Base-by-base conservation (phyloP, 2,329 filamentous ascomycete genomes). In the Fusarium pininemorale region DNA sequence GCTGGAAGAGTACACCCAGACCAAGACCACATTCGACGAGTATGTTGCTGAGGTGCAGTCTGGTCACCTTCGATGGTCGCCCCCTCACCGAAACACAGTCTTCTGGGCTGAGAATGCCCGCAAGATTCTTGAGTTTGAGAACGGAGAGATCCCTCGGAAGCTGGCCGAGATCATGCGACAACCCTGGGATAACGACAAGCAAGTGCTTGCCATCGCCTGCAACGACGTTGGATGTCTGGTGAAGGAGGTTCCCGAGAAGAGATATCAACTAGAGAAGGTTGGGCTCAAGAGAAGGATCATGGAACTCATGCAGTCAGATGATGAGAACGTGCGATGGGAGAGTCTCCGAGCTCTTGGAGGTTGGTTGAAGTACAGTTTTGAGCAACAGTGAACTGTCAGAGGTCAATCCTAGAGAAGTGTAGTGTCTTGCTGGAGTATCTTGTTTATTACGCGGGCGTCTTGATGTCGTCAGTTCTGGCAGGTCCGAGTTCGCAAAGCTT, bases 91-190 rank as follows among this genome's bases (percentile, higher is more conserved):
- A 77, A 96, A 92, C 84, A 88, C 91, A 51, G 90, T 92, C 11
- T 98, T 98, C 85, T 98, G 95, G 95, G 90, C 91, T 48, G 95
- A 98, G 78, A 98, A 98, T 78, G 94, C 95, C 13, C 91, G 93
- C 66, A 92, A 92, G 79, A 97, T 98, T 73, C 86, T 98, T 66
- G 94, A 98, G 58, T 90, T 93, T 73, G 91, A 95, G 81, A 93
- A 94, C 74, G 94, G 93, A 39, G 92, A 91, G 74, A 87, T 98
- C 59, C 90, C 93, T 44, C 91, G 91, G 79, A 93, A 94, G 84
- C 86, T 98, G 63, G 93, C 92, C n/a, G 93, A 95, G 77, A 97
- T 98, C 71, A 88, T 98, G 84, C 87, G 83, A 77, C 87, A 90
- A 81, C 90, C 81, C 85, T 97, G 89, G 90, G 89, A 87, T 89